Percentiles rank a stretch among this genome's conserved stretches.
phyloP scores from a whole-genome alignment of 345 rosid genomes.

The Abelmoschus esculentus region DNA sequence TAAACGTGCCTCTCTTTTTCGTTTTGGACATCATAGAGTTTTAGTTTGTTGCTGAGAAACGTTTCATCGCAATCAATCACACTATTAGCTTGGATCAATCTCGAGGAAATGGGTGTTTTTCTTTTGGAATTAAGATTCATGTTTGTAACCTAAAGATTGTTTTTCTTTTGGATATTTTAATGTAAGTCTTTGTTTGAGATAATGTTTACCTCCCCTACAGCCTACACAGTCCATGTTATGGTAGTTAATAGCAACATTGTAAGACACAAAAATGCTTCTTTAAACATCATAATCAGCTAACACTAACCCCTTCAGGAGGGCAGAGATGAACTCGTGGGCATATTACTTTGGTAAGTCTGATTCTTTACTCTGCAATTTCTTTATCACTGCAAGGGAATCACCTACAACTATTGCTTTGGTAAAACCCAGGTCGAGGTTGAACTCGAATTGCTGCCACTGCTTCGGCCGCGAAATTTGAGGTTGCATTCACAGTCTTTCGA shows the following conservation, averaged over 20 bases:
- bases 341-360: too few species aligned
- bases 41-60: neutral
- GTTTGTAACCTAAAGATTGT: constrained; percentile 13
- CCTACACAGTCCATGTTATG: neutral
- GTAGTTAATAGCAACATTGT: neutral
- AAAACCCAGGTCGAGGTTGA: too few species aligned
- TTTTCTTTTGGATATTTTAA: neutral
- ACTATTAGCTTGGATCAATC: neutral
- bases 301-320: too few species aligned
- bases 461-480: too few species aligned
- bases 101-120: neutral
- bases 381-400: too few species aligned
- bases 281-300: neutral
- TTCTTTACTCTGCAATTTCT: too few species aligned
- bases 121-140: neutral
- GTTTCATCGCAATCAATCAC: too few species aligned
- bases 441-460: too few species aligned
- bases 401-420: too few species aligned
- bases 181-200: neutral
- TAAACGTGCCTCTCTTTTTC: constrained; percentile 5
- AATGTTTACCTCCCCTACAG: too few species aligned
- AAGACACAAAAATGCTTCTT: neutral
- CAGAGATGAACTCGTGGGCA: too few species aligned
- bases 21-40: constrained; percentile 7
- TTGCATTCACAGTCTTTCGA: too few species aligned